Conservation (phyloP, 371 early-diverging fungal species). For the Syncephalastrum monosporum region DNA sequence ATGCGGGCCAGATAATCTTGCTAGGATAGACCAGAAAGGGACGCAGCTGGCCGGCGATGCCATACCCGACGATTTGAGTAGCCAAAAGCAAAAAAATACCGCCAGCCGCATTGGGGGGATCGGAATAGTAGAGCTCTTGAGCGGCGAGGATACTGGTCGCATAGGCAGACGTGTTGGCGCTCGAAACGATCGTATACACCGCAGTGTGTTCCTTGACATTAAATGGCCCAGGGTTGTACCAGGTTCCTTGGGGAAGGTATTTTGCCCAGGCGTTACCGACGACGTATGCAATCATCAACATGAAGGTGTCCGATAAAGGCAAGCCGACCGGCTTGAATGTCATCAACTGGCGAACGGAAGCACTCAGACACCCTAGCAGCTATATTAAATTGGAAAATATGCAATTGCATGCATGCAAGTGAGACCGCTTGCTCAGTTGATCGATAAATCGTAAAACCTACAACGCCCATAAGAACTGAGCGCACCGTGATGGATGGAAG, state of each 20-base stretch:
- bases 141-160: constrained; percentile 56
- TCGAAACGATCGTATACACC: constrained; percentile 38
- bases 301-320: constrained; percentile 38
- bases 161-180: constrained; percentile 43
- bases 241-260: constrained; percentile 24
- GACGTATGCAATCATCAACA: constrained; percentile 44
- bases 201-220: constrained; percentile 45
- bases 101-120: constrained; percentile 43
- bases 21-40: constrained; percentile 80
- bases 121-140: constrained; percentile 50
- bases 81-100: constrained; percentile 54
- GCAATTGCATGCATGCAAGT: background rate
- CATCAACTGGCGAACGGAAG: constrained; percentile 43
- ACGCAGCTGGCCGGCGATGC: constrained; percentile 79
- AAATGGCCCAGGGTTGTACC: constrained; percentile 48
- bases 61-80: constrained; percentile 81
- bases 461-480: constrained; percentile 26
- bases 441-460: constrained; percentile 16
- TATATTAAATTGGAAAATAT: constrained; percentile 1
- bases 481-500: constrained; percentile 32
- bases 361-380: constrained; percentile 36
- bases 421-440: background rate
- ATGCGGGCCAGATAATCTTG: constrained; percentile 87
- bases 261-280: constrained; percentile 33
- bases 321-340: constrained; percentile 42